Base-by-base conservation (phyloP, 768 basidiomycete species). In the Sarcodon aspratus region DNA sequence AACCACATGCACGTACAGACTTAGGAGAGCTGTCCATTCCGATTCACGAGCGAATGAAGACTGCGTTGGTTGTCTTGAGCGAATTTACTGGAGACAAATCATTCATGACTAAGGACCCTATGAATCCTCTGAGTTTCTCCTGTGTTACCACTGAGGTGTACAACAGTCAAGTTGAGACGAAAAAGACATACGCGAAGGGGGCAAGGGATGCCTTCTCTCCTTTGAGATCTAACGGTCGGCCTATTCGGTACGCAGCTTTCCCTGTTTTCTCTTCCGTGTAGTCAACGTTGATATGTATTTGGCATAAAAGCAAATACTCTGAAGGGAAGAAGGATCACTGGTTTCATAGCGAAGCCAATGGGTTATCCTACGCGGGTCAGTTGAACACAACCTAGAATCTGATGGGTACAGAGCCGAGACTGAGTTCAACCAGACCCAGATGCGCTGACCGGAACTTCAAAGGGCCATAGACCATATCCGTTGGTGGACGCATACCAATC, bases 41-140 rank as follows among this genome's bases (percentile, higher is more conserved):
- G 1, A 59, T 66, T 5, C 49, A 57, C 17, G 74, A 79, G 27
- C 73, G 79, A 18, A 80, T 85, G 73, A 59, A 63, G 44, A 55
- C 55, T 3, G 85, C 85, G 0, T 62, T 89, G 6, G 61, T 55
- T 8, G 70, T 63, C 45, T 68, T 86, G 34, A 71, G 79, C 9
- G 70, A 76, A 32, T 62, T 82, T n/a, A 67, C 65, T 12, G 65
- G 62, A 13, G 69, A 76, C 54, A 60, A 70, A 10, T 60, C 62
- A 18, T 71, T 81, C 34, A 67, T 69, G 9, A 58, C 64, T 9
- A 73, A 77, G 27, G 71, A 81, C 55, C 78, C 83, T 9, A 50
- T 58, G n/a, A 84, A 76, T 6, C 67, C 78, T 1, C 65, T 87
- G 45, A 85, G 83, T 7, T 88, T 88, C 57, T 82, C 75, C 9